A percentile compares a stretch with the other conserved stretches of the same genome.
Conservation (phyloP, 495 filamentous ascomycete species). For the Neurospora sp. region DNA sequence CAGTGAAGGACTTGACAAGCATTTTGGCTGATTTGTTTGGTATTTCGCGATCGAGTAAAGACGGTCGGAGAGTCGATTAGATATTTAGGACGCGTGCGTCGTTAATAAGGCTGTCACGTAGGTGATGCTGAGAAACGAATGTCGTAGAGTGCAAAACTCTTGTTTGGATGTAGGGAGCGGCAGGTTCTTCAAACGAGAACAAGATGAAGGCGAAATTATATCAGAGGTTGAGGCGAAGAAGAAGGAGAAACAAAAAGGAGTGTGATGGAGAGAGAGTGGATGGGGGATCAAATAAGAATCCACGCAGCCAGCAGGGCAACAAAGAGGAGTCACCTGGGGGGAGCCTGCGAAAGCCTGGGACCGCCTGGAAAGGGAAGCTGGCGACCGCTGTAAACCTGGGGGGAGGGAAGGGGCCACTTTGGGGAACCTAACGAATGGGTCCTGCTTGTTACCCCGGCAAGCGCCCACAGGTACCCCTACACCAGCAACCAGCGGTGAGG, state of each 20-base stretch:
- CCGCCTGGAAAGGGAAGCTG: conserved; percentile 1
- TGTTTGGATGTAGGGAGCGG: conserved; percentile 14
- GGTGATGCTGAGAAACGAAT: conserved; percentile 20
- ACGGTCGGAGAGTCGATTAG: neutral
- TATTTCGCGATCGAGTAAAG: neutral
- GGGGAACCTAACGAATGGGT: conserved; percentile 3
- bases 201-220: neutral
- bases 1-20: conserved; percentile 29
- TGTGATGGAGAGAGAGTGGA: conserved; percentile 11
- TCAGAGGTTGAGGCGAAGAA: conserved; percentile 3
- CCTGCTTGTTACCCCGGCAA: neutral
- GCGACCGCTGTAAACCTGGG: conserved; percentile 8
- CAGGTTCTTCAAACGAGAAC: conserved; percentile 10
- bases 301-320: neutral
- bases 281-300: conserved; percentile 8
- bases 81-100: neutral
- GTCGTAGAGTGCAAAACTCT: conserved; percentile 23
- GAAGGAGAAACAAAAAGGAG: conserved; percentile 1
- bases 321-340: neutral
- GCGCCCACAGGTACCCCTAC: conserved; percentile 7
- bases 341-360: neutral
- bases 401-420: neutral
- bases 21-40: conserved; percentile 18
- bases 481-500: conserved; percentile 5
- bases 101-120: neutral